Percentiles rank a stretch among this genome's conserved stretches.
phyloP scores from a whole-genome alignment of 2,329 filamentous ascomycete genomes.

The Corinectria fuckeliana region DNA sequence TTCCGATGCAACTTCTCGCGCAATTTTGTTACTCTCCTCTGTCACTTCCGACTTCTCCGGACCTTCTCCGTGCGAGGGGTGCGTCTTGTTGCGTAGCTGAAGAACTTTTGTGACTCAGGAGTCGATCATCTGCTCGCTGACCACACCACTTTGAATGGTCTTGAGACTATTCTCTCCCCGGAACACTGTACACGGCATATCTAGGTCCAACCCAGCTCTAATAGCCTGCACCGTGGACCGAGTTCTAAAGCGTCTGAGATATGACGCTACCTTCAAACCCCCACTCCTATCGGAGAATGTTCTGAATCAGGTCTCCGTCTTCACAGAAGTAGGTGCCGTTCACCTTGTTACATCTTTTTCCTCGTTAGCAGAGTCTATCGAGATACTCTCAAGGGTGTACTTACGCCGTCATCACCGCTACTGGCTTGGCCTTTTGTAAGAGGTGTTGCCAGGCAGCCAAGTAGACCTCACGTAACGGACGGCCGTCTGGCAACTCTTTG shows the following conservation, averaged over 20 bases:
- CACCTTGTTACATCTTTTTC: constrained; percentile 29
- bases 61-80: background rate
- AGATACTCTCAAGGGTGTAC: background rate
- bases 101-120: background rate
- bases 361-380: background rate
- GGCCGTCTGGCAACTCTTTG: constrained; percentile 2
- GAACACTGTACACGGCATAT: constrained; percentile 27
- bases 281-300: constrained; percentile 22
- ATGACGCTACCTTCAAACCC: constrained; percentile 19
- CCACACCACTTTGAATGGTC: background rate
- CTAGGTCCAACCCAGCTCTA: constrained; percentile 21
- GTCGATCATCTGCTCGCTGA: constrained; percentile 14
- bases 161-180: constrained; percentile 16
- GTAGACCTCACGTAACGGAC: constrained; percentile 24
- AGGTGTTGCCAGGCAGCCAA: constrained; percentile 26
- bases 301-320: background rate
- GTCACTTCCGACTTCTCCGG: constrained; percentile 17
- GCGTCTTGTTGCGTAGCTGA: constrained; percentile 15
- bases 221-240: constrained; percentile 5
- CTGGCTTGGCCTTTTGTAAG: constrained; percentile 13
- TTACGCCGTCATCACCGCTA: constrained; percentile 27
- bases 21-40: constrained; percentile 19
- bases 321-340: constrained; percentile 19
- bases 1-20: constrained; percentile 6
- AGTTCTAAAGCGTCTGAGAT: constrained; percentile 32